phyloP scores from a whole-genome alignment of 2,329 filamentous ascomycete genomes.

The Nemania abortiva region DNA sequence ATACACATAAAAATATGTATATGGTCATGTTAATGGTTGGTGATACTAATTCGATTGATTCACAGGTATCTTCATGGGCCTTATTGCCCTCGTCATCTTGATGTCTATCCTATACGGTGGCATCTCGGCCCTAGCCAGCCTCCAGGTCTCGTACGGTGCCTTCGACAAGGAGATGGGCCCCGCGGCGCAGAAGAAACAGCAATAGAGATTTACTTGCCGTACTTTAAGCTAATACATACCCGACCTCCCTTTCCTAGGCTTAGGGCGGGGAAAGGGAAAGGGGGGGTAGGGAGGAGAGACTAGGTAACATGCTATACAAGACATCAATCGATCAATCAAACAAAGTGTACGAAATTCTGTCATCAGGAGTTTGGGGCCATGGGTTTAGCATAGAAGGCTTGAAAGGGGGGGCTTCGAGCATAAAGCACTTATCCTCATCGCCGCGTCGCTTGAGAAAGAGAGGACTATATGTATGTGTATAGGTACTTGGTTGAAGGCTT shows the following conservation, averaged over 20 bases:
- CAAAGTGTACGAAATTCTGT: slow-evolving; percentile 39
- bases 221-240: slow-evolving; percentile 12
- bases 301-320: slow-evolving; percentile 17
- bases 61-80: slow-evolving; percentile 87
- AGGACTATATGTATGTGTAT: slow-evolving; percentile 18
- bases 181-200: slow-evolving; percentile 86
- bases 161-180: slow-evolving; percentile 97
- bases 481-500: slow-evolving; percentile 29
- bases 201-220: slow-evolving; percentile 51
- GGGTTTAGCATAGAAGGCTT: slow-evolving; percentile 34
- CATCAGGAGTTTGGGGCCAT: slow-evolving; percentile 33
- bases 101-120: slow-evolving; percentile 83
- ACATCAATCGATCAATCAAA: slow-evolving; percentile 5
- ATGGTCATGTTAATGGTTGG: slow-evolving; percentile 27
- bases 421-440: slow-evolving; percentile 16
- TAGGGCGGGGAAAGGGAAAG: not conserved
- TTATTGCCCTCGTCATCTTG: slow-evolving; percentile 77
- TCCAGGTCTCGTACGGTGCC: slow-evolving; percentile 91
- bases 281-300: too few species aligned
- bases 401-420: slow-evolving; percentile 22
- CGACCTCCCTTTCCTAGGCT: not conserved
- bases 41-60: not conserved
- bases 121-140: slow-evolving; percentile 78
- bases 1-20: not conserved
- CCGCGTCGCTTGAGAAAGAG: slow-evolving; percentile 13